These are phyloP conservation scores for Astrothelium macrocarpum DNA, from an alignment of 495 filamentous ascomycete genomes.

Conservation along the genomic window DNA sequence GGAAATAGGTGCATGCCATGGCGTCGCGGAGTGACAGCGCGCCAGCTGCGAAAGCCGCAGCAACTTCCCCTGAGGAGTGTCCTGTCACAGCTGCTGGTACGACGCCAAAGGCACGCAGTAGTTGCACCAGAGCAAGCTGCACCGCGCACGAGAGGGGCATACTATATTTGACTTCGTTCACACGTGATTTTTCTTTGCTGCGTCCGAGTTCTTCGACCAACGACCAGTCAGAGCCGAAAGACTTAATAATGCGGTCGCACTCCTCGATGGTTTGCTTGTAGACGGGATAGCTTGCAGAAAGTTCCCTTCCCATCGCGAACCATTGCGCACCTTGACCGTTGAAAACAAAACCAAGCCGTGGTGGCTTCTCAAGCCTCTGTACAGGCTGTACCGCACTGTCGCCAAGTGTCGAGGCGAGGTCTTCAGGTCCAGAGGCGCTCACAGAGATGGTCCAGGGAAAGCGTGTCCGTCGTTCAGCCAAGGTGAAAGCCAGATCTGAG, in stretches of 20 bases:
- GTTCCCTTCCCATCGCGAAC: conserved; percentile 30
- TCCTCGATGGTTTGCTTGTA: not conserved
- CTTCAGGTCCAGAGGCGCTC: not conserved
- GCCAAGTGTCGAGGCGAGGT: not conserved
- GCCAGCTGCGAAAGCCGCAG: conserved; percentile 38
- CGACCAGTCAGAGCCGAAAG: not conserved
- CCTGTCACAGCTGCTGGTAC: conserved; percentile 38
- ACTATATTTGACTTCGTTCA: conserved; percentile 13
- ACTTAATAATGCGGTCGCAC: not conserved
- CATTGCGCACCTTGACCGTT: conserved; percentile 42
- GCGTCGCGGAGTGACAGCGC: no score
- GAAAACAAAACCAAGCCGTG: conserved; percentile 19
- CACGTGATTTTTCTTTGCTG: conserved; percentile 14
- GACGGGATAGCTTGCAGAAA: not conserved
- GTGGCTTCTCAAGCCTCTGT: not conserved
- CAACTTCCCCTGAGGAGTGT: conserved; percentile 57
- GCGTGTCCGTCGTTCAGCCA: not conserved
- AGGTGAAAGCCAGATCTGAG: not conserved
- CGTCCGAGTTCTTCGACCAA: conserved; percentile 14
- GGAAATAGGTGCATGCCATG: no score
- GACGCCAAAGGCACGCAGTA: conserved; percentile 25
- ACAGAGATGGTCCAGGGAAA: not conserved
- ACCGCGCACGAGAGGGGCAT: conserved; percentile 22
- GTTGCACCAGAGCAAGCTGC: conserved; percentile 19
- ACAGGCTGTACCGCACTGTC: not conserved